Base-by-base conservation (phyloP, 257 asterid species). In the Haberlea rhodopensis region DNA sequence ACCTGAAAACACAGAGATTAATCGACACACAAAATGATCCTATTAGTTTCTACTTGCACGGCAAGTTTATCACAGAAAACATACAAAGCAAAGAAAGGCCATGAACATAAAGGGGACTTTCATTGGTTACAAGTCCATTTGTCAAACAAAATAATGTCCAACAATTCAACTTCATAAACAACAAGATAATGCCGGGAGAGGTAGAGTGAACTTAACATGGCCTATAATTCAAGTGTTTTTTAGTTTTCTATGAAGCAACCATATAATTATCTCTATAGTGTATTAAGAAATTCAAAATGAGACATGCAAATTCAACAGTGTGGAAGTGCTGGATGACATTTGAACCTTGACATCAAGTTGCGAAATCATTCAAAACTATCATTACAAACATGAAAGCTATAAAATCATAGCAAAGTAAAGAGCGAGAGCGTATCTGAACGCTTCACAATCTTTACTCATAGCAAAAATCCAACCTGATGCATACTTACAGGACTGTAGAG, bases 1-100 rank as follows among this genome's bases (percentile, higher is more conserved):
- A 27, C 32, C 15, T 22, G 66, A 62, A 31, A 60, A 60, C n/a
- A 16, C 18, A 76, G 11, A 79, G 87, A 84, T 82, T 6, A 10
- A 37, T 10, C n/a, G 5, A 37, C 0, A 9, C 43, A 34, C 43
- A 34, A 34, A 31, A 28, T 28, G 32, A 9, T 31, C 37, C n/a
- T 8, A 1, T 34, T 34, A 1, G n/a, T 10, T 37, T 37, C n/a
- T 34, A 11, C 16, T 2, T 9, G 16, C 37, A 34, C 8, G 5
- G 45, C 1, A 34, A 34, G 10, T 34, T 34, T 34, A 34, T 10
- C 45, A 34, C 45, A 34, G 15, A 2, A 9, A 34, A 57, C 60
- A 55, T 76, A 65, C 20, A 53, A 5, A 40, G 45, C 45, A 31
- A 31, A 31, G 37, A 31, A n/a, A 31, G 37, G 15, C 48, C 4